phyloP scores from a whole-genome alignment of 805 yeast species.

The Isabelozyma heimii region DNA sequence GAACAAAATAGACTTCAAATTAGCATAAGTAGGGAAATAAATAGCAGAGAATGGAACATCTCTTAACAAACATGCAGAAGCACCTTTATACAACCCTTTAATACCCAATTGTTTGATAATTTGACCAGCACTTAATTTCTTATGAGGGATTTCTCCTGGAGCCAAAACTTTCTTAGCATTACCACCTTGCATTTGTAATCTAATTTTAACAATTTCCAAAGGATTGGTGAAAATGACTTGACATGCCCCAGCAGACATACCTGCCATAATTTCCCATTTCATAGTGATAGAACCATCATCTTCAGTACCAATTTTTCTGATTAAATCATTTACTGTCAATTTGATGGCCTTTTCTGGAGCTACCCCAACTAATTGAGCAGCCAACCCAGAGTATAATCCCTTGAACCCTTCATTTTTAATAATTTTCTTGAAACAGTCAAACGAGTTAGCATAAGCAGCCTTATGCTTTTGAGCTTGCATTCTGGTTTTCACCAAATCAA shows the following conservation, averaged over 20 bases:
- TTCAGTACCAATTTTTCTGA: slow-evolving; percentile 66
- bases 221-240: slow-evolving; percentile 97
- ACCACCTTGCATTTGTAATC: slow-evolving; percentile 91
- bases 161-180: slow-evolving; percentile 29
- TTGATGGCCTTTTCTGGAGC: slow-evolving; percentile 99
- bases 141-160: slow-evolving; percentile 40
- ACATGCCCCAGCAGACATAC: slow-evolving; percentile 94
- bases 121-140: slow-evolving; percentile 55
- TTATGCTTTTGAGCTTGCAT: slow-evolving; percentile 91
- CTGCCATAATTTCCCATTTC: slow-evolving; percentile 78
- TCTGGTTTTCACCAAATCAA: slow-evolving; percentile 92
- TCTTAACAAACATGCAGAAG: slow-evolving; percentile 83
- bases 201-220: slow-evolving; percentile 89
- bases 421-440: slow-evolving; percentile 83
- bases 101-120: slow-evolving; percentile 79
- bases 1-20: slow-evolving; percentile 78
- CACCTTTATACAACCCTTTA: slow-evolving; percentile 87
- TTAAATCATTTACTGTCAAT: slow-evolving; percentile 87
- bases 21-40: slow-evolving; percentile 96
- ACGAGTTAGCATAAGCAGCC: slow-evolving; percentile 69
- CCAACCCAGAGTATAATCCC: slow-evolving; percentile 89
- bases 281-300: slow-evolving; percentile 35
- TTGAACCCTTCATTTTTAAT: slow-evolving; percentile 70
- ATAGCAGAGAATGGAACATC: slow-evolving; percentile 97
- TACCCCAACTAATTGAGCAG: slow-evolving; percentile 93